Base-by-base conservation (phyloP, 345 rosid species). In the Boechera retrofracta region DNA sequence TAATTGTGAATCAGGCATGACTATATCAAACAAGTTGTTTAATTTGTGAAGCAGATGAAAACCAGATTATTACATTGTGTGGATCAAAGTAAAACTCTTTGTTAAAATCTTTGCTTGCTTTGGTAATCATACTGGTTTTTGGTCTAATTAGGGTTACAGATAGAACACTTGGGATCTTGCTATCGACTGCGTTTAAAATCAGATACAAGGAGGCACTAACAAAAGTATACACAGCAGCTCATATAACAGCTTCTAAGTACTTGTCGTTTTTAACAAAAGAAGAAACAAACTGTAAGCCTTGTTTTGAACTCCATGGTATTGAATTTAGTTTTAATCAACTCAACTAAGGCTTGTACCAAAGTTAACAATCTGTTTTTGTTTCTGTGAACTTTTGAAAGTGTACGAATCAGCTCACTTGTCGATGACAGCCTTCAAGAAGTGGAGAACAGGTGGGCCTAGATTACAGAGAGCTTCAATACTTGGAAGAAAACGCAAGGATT, bases 401-500 rank as follows among this genome's bases (percentile, higher is more conserved):
- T 86, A 88, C 4, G 96, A 86, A 74, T 90, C 94, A 58, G 99
- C 97, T 77, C 92, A 85, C 69, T 77, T 83, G 26, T 92, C 98
- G 24, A 85, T 88, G 91, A 69, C 78, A 32, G 88, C 89, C 18
- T 90, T 92, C 70, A 95, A 82, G 86, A 91, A 89, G 77, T 92
- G 94, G 93, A 86, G 94, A 42, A 82, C 82, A 51, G 94, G 97
- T 24, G 98, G 98, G 18, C 89, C 90, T 45, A 87, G 98, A 81
- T 82, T 91, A 66, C 89, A 88, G 68, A 86, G 87, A 82, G 92
- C 96, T 73, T 88, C 97, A n/a, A 79, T 89, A 81, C 97, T 92
- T 4, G 94, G 97, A 42, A 87, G 93, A 81, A 92, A 92, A 82
- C 87, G 98, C 85, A 95, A 87, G 91, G 85, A 92, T 84, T 78